These are phyloP conservation scores for Caryopteris hybrid DNA, from an alignment of 305 asterid species.

Conservation along the genomic window DNA sequence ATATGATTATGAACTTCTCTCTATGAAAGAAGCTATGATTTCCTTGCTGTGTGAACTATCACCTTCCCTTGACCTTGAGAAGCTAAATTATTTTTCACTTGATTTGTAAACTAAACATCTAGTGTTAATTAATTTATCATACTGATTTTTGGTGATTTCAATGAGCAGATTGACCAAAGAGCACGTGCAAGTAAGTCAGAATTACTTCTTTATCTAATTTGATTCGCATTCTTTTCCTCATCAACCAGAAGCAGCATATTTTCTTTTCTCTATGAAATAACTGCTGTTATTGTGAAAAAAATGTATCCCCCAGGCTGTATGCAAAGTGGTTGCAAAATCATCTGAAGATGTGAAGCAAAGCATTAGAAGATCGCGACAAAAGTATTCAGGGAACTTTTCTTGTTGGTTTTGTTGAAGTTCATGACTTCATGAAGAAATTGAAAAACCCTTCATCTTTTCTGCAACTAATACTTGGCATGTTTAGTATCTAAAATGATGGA, in stretches of 20 bases:
- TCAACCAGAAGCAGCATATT: neutral
- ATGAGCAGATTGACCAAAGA: slow-evolving; percentile 84
- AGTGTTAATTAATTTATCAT: neutral
- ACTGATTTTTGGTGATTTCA: slow-evolving; percentile 24
- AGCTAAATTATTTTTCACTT: neutral
- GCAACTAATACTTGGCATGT: neutral
- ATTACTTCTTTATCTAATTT: neutral
- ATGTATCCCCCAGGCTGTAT: slow-evolving; percentile 61
- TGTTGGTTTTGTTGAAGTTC: neutral
- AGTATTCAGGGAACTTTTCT: slow-evolving; percentile 32
- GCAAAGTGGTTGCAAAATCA: slow-evolving; percentile 83
- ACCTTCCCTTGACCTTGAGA: neutral
- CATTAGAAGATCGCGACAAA: slow-evolving; percentile 92
- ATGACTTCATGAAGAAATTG: neutral
- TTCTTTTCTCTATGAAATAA: neutral
- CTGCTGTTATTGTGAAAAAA: neutral
- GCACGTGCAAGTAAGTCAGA: slow-evolving; percentile 73
- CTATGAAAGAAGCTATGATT: slow-evolving; percentile 1
- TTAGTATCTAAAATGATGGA: slow-evolving; percentile 5
- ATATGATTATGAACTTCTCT: neutral
- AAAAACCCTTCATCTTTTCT: neutral
- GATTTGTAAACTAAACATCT: neutral
- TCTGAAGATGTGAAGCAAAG: slow-evolving; percentile 91
- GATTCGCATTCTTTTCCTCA: slow-evolving; percentile 18
- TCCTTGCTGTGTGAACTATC: neutral